Evolutionary conservation across 2,329 filamentous ascomycete genomes (phyloP).

Genomic region (Sclerotinia borealis): DNA sequence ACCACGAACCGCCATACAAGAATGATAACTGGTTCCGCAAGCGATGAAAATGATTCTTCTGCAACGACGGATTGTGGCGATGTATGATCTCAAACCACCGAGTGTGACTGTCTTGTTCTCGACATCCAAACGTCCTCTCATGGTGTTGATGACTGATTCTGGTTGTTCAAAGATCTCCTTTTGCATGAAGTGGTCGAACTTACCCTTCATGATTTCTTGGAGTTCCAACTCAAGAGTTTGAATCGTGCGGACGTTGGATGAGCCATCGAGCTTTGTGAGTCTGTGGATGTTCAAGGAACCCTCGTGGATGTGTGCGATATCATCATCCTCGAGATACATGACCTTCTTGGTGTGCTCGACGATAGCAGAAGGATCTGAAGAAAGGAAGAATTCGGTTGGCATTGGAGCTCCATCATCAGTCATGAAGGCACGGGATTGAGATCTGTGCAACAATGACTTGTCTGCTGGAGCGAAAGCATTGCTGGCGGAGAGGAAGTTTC

Average conservation of each 20-base stretch:
- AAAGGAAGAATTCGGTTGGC: conserved; percentile 98
- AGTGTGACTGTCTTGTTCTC: conserved; percentile 93
- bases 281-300: conserved; percentile 98
- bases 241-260: conserved; percentile 94
- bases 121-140: conserved; percentile 95
- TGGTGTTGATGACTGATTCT: conserved; percentile 98
- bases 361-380: conserved; percentile 95
- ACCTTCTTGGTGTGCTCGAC: conserved; percentile 99
- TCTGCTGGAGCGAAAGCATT: conserved; percentile 81
- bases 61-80: conserved; percentile 92
- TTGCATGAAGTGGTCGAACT: conserved; percentile 99
- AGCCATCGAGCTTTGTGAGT: conserved; percentile 92
- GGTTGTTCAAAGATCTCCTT: conserved; percentile 99
- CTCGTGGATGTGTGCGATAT: conserved; percentile 99
- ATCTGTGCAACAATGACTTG: conserved; percentile 97
- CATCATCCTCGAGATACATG: conserved; percentile 97
- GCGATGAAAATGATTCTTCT: conserved; percentile 98
- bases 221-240: conserved; percentile 98
- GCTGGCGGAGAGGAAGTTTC: conserved; percentile 60
- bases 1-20: conserved; percentile 98
- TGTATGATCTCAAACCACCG: conserved; percentile 92
- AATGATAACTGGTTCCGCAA: conserved; percentile 97
- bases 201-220: conserved; percentile 99
- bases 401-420: conserved; percentile 97
- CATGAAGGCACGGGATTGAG: conserved; percentile 97